Conservation (phyloP, 2,329 filamentous ascomycete species). For the Leptosphaerulina australis region DNA sequence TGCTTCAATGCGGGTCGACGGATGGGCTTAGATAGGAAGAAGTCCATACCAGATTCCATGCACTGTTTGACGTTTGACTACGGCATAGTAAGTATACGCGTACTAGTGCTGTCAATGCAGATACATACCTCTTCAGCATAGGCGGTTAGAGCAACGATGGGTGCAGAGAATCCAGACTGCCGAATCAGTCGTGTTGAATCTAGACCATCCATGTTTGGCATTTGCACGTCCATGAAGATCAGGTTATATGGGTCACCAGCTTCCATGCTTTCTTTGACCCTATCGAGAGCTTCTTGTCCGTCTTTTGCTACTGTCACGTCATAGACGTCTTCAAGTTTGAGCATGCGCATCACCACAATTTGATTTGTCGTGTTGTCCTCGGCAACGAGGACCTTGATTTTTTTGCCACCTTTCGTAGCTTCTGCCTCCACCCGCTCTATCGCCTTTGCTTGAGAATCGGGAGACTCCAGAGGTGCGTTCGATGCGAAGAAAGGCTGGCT, state of each 20-base stretch:
- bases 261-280: conserved; percentile 82
- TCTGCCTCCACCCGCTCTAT: conserved; percentile 70
- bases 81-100: conserved; percentile 15
- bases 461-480: conserved; percentile 54
- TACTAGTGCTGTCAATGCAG: background rate
- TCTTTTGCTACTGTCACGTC: conserved; percentile 84
- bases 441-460: conserved; percentile 67
- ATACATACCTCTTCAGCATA: conserved; percentile 84
- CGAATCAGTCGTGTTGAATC: conserved; percentile 86
- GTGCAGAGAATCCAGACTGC: conserved; percentile 82
- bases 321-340: conserved; percentile 79
- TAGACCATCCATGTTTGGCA: conserved; percentile 90
- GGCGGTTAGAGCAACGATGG: conserved; percentile 88
- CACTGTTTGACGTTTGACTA: conserved; percentile 49
- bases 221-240: conserved; percentile 94
- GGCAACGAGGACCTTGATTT: conserved; percentile 82
- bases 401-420: conserved; percentile 60
- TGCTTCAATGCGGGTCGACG: conserved; percentile 83
- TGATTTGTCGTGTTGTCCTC: conserved; percentile 70
- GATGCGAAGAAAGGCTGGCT: conserved; percentile 80
- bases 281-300: conserved; percentile 80
- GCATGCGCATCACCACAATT: conserved; percentile 63
- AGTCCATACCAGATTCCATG: conserved; percentile 89
- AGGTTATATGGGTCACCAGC: conserved; percentile 76
- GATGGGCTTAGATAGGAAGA: conserved; percentile 79